phyloP scores from a whole-genome alignment of 768 basidiomycete species.

The Ramaria rubella region DNA sequence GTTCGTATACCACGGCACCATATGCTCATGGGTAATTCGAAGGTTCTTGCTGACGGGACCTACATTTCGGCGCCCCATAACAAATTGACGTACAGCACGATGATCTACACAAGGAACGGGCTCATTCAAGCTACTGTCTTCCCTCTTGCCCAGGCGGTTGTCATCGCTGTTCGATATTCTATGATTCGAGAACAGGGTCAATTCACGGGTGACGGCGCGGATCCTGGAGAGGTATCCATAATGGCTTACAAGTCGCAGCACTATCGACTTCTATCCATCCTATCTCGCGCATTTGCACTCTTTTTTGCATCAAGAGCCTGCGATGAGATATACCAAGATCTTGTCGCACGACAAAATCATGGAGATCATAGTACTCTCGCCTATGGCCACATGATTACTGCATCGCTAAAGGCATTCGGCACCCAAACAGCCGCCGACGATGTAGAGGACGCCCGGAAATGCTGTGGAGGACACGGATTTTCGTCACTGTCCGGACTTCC shows the following conservation, averaged over 20 bases:
- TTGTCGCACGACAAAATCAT: conserved; percentile 4
- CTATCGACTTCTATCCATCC: conserved; percentile 17
- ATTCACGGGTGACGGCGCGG: neutral
- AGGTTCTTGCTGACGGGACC: conserved; percentile 17
- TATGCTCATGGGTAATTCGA: conserved; percentile 20
- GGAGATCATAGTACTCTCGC: conserved; percentile 14
- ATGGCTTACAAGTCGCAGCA: conserved; percentile 22
- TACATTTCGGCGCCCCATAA: conserved; percentile 12
- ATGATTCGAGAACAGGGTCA: conserved; percentile 23
- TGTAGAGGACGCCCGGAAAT: conserved; percentile 23
- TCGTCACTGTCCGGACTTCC: conserved; percentile 21
- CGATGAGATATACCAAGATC: conserved; percentile 13
- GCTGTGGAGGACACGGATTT: conserved; percentile 24
- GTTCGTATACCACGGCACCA: conserved; percentile 21
- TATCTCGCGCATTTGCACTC: conserved; percentile 19
- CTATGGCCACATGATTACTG: conserved; percentile 16
- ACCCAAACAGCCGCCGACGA: conserved; percentile 21
- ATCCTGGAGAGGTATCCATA: conserved; percentile 14
- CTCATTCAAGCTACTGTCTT: conserved; percentile 16
- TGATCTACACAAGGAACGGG: conserved; percentile 17
- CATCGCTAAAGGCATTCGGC: conserved; percentile 20
- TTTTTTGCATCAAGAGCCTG: conserved; percentile 17
- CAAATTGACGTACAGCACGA: conserved; percentile 20
- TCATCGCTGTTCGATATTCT: conserved; percentile 24
- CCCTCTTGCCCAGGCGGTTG: conserved; percentile 22